Percentiles rank a stretch among this genome's conserved stretches.
phyloP scores from a whole-genome alignment of 2,329 filamentous ascomycete genomes.

The Aspergillus japonicus region DNA sequence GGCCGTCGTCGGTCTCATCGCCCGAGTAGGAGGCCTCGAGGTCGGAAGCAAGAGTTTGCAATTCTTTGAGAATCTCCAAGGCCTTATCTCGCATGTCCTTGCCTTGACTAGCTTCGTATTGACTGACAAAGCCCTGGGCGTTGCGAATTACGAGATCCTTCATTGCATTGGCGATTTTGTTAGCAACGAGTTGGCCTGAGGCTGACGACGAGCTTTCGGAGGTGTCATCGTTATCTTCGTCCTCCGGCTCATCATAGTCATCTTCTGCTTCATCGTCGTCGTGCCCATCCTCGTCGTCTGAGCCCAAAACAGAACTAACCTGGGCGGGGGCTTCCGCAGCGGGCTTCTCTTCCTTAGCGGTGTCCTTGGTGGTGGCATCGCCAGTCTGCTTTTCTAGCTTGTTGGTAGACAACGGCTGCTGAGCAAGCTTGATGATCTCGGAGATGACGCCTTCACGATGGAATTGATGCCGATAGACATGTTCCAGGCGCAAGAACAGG shows the following conservation, averaged over 20 bases:
- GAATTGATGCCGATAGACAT: conserved; percentile 92
- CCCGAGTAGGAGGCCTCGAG: conserved; percentile 66
- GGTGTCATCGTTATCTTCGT: conserved; percentile 50
- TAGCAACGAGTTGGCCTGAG: conserved; percentile 41
- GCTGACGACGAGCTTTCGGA: conserved; percentile 65
- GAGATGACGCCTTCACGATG: conserved; percentile 94
- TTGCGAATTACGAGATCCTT: conserved; percentile 71
- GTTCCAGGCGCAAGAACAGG: conserved; percentile 76
- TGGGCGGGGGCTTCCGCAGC: conserved; percentile 11
- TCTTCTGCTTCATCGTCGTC: conserved; percentile 54
- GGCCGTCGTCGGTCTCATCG: conserved; percentile 53
- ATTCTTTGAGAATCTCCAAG: conserved; percentile 67
- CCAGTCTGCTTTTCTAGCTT: conserved; percentile 14
- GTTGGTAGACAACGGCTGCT: conserved; percentile 35
- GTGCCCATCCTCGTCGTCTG: conserved; percentile 41
- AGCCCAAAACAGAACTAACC: conserved; percentile 27
- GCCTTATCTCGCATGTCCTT: conserved; percentile 78
- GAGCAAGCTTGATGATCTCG: conserved; percentile 80
- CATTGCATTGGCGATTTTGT: conserved; percentile 51
- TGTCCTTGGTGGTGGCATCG: conserved; percentile 23
- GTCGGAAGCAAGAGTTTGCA: conserved; percentile 69
- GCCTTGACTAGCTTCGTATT: conserved; percentile 74
- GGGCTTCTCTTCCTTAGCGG: conserved; percentile 13
- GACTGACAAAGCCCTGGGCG: conserved; percentile 79
- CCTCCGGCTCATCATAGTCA: conserved; percentile 54